Conservation (phyloP, 768 basidiomycete species). For the Rhizopogon rudus region DNA sequence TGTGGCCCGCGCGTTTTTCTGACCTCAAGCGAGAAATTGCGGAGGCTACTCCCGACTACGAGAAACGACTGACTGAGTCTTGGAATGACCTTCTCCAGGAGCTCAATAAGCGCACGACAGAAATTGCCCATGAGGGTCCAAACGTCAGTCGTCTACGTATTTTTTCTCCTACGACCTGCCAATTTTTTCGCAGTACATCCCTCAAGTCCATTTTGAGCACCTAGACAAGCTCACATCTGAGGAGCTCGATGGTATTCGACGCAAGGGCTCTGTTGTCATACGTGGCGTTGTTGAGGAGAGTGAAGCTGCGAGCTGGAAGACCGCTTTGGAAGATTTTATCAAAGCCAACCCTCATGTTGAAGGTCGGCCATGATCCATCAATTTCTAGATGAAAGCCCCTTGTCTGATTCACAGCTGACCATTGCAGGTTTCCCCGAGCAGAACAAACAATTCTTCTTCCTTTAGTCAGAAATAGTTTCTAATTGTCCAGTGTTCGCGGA, state of each 20-base stretch:
- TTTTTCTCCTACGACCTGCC: neutral
- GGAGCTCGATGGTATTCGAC: constrained; percentile 44
- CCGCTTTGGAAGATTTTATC: constrained; percentile 49
- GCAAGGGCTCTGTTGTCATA: constrained; percentile 57
- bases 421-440: constrained; percentile 44
- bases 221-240: constrained; percentile 42
- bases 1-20: constrained; percentile 38
- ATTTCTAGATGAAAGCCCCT: neutral
- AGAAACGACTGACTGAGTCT: constrained; percentile 42
- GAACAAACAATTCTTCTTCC: constrained; percentile 70
- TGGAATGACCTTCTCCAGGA: constrained; percentile 57
- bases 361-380: constrained; percentile 29
- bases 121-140: constrained; percentile 42
- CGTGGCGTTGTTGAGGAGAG: constrained; percentile 52
- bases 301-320: constrained; percentile 56
- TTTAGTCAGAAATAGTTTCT: constrained; percentile 46
- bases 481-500: neutral
- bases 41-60: constrained; percentile 44
- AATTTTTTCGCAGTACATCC: constrained; percentile 42
- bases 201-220: constrained; percentile 55
- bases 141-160: constrained; percentile 33
- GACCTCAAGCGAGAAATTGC: constrained; percentile 58
- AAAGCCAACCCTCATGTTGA: constrained; percentile 50
- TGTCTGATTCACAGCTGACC: neutral
- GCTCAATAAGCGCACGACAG: constrained; percentile 39